Evolutionary conservation across 2,329 filamentous ascomycete genomes (phyloP), one percentile per base, ranked within the genome.

Genomic region (Epichloe sylvatica): DNA sequence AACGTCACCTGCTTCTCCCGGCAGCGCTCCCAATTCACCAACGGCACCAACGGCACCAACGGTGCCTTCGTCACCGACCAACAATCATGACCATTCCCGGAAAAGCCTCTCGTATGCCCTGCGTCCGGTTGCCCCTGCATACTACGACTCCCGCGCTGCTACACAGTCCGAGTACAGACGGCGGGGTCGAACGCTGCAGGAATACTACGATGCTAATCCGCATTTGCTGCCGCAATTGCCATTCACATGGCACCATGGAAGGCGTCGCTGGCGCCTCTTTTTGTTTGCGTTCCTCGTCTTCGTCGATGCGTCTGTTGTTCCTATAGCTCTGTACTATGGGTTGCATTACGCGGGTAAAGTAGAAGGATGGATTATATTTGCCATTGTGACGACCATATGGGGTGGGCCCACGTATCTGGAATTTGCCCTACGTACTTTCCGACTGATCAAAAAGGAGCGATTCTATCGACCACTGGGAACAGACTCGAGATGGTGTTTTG

Each of bases 341-440:
- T 63, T 78, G 50, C 66, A 64, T 54, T 75, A 65, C 42, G 66
- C 62, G 4, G 67, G 64, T 34, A 19, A 63, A 19, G 64, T 68
- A 21, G 37, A 70, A 61, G 63, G 64, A 38, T 68, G 59, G 57
- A 68, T 67, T 55, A 68, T 73, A 48, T 77, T 77, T 53, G 72
- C 73, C 54, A 67, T 77, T 47, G 69, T 77, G 41, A 76, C 74
- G 0, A 72, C 73, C 36, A 74, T 77, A 53, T 77, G 74, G 66
- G 74, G 74, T 49, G 66, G 74, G 25, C 70, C 75, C n/a, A 76
- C 74, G 5, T 75, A 75, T 49, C 62, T 76, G 50, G 73, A 77
- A 54, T 76, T 76, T 51, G 72, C 62, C 25, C 62, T 75, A 44
- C 68, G 74, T 11, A 71, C 68, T 0, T 61, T 73, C 50, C 70